Percentiles rank a stretch among this genome's conserved stretches.
Conservation (phyloP, 805 yeast species). For the Saturnispora serradocipensis region DNA sequence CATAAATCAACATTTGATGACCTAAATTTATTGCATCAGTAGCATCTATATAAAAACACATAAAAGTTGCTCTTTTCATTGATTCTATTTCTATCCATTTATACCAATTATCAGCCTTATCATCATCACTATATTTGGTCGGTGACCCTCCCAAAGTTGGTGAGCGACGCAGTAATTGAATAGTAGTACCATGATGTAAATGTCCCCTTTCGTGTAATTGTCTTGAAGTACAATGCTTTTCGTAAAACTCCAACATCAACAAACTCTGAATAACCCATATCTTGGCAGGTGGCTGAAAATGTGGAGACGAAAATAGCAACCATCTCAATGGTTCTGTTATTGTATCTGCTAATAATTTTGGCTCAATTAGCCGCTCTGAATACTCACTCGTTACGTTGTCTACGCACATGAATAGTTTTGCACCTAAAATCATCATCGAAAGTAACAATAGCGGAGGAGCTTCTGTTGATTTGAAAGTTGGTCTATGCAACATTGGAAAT, state of each 20-base stretch:
- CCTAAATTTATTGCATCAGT: constrained; percentile 73
- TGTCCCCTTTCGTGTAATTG: constrained; percentile 73
- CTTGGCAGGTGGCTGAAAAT: constrained; percentile 67
- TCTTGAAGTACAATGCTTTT: constrained; percentile 62
- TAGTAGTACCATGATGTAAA: constrained; percentile 79
- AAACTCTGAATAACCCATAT: constrained; percentile 72
- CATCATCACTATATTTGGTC: constrained; percentile 18
- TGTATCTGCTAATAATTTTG: constrained; percentile 34
- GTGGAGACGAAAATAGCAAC: constrained; percentile 59
- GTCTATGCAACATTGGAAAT: constrained; percentile 49
- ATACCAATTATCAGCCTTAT: constrained; percentile 31
- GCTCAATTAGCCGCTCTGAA: constrained; percentile 15
- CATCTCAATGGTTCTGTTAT: constrained; percentile 57
- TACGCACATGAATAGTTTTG: constrained; percentile 28
- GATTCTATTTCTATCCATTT: constrained; percentile 77
- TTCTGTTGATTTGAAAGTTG: constrained; percentile 42
- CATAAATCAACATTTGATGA: constrained; percentile 49
- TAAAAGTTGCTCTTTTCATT: constrained; percentile 65
- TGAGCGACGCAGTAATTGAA: constrained; percentile 66
- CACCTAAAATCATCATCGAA: constrained; percentile 50
- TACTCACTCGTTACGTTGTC: constrained; percentile 19
- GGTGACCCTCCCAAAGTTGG: constrained; percentile 73
- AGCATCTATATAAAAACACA: constrained; percentile 76
- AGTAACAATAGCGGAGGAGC: constrained; percentile 43
- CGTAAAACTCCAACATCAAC: constrained; percentile 67